These are phyloP conservation scores for Venturia carpophila DNA, from an alignment of 2,329 filamentous ascomycete species.

Conservation along the genomic window DNA sequence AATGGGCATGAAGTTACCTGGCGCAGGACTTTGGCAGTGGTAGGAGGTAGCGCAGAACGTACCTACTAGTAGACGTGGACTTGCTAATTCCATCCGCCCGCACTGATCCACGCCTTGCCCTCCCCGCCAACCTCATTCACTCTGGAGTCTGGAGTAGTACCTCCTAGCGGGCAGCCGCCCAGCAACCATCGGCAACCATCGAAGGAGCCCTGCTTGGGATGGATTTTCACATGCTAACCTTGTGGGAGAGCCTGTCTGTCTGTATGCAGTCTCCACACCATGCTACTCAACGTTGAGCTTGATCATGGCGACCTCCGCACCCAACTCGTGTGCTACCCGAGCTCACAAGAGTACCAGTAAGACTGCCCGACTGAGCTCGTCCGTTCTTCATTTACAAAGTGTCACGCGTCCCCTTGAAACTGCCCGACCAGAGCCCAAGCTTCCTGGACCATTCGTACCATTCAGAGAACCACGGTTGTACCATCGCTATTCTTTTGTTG, in stretches of 20 bases:
- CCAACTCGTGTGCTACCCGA: background rate
- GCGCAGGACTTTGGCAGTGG: no score
- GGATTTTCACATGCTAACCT: conserved; percentile 2
- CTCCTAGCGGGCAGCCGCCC: background rate
- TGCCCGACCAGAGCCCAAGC: background rate
- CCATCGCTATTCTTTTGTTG: background rate
- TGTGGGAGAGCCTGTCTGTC: background rate
- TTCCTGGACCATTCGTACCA: background rate
- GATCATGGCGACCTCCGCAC: background rate
- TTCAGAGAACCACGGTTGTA: background rate
- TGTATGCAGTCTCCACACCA: background rate
- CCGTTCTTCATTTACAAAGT: background rate
- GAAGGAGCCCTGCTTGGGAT: background rate
- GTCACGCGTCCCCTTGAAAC: conserved; percentile 5
- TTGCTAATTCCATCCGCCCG: background rate
- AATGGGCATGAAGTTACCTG: no score
- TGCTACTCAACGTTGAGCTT: background rate
- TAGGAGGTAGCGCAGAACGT: no score
- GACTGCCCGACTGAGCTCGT: background rate
- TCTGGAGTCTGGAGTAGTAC: no score
- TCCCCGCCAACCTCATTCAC: background rate
- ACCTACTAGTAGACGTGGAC: no score
- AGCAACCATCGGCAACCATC: background rate
- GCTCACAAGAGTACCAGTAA: background rate
- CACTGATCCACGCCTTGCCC: background rate